phyloP scores from a whole-genome alignment of 2,329 filamentous ascomycete species.

The Aspergillus oerlinghausenensis region DNA sequence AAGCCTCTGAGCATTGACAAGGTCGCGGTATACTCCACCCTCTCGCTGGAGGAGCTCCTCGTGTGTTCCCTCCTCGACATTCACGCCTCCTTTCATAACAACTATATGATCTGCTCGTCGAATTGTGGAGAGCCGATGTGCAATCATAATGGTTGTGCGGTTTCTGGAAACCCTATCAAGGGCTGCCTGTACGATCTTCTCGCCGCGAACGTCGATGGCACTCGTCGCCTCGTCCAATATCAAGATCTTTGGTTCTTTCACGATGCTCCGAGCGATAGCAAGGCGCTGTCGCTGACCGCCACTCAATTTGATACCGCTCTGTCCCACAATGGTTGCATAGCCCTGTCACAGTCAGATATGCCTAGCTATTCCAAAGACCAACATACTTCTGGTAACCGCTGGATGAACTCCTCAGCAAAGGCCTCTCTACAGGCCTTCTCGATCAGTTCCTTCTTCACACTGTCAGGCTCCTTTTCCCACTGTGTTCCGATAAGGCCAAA shows the following conservation, averaged over 20 bases:
- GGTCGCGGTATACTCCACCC: conserved; percentile 20
- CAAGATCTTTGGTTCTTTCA: conserved; percentile 64
- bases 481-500: conserved; percentile 47
- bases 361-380: background rate
- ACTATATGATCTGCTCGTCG: conserved; percentile 54
- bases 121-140: conserved; percentile 53
- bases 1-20: conserved; percentile 12
- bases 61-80: conserved; percentile 50
- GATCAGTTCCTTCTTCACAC: conserved; percentile 47
- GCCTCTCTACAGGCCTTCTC: conserved; percentile 61
- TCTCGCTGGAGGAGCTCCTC: conserved; percentile 47
- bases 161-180: conserved; percentile 52
- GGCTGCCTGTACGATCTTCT: conserved; percentile 50
- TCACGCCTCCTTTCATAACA: conserved; percentile 50
- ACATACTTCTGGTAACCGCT: conserved; percentile 47
- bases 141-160: conserved; percentile 70
- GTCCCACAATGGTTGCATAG: conserved; percentile 69
- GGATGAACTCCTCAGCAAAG: conserved; percentile 67
- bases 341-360: conserved; percentile 36
- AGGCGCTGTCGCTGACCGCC: conserved; percentile 80
- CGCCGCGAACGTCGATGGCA: conserved; percentile 52
- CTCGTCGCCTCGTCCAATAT: conserved; percentile 79
- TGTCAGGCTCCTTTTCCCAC: conserved; percentile 31
- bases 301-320: conserved; percentile 66
- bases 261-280: conserved; percentile 72